Conservation (phyloP, 78 protist genomes). For the Isochrysis galbana region DNA sequence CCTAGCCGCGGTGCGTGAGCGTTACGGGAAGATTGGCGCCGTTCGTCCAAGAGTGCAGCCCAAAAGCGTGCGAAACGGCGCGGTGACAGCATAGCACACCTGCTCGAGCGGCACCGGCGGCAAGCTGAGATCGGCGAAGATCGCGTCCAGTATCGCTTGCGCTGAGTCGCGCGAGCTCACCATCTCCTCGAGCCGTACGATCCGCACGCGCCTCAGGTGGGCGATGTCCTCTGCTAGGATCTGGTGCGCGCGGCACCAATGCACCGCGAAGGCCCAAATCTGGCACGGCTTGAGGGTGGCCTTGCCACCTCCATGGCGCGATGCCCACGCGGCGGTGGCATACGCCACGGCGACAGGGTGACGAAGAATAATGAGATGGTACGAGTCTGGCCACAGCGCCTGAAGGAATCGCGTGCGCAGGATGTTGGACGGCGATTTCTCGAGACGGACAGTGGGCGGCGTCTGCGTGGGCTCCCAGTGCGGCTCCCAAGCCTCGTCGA, state of each 20-base stretch:
- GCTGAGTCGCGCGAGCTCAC: background rate
- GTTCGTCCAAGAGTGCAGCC: too few species aligned
- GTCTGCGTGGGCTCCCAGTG: background rate
- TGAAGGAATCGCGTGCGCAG: background rate
- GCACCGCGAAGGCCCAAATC: background rate
- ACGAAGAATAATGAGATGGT: background rate
- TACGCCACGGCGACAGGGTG: background rate
- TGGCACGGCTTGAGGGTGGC: background rate
- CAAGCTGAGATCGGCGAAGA: background rate
- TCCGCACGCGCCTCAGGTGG: background rate
- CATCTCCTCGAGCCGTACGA: background rate
- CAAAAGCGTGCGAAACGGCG: too few species aligned
- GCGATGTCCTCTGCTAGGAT: background rate
- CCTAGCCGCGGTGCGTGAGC: too few species aligned
- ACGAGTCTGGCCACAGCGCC: background rate
- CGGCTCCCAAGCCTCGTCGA: background rate
- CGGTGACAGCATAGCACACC: too few species aligned
- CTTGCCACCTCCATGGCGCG: background rate
- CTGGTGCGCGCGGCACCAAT: background rate
- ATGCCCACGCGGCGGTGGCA: background rate
- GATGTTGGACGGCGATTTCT: background rate
- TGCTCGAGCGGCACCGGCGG: background rate
- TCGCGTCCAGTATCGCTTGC: background rate
- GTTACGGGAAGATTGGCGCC: too few species aligned
- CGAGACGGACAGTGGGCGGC: background rate